phyloP scores from a whole-genome alignment of 257 asterid genomes.

The Lavandula angustifolia region DNA sequence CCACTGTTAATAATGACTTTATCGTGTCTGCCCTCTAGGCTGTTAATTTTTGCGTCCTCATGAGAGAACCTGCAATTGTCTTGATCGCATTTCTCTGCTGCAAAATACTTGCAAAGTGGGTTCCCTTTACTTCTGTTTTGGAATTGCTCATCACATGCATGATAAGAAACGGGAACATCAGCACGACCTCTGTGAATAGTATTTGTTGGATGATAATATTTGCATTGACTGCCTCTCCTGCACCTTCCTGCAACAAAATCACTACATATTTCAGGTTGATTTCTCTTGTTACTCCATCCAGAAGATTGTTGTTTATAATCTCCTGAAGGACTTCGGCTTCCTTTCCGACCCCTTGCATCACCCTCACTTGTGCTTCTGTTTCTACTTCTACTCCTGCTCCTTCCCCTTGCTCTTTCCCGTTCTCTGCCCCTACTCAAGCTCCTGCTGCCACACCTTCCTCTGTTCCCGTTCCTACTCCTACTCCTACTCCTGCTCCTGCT shows the following conservation, averaged over 20 bases:
- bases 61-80: slow-evolving; percentile 78
- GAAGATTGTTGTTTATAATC: slow-evolving; percentile 24
- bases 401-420: slow-evolving; percentile 36
- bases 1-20: slow-evolving; percentile 40
- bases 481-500: slow-evolving; percentile 70
- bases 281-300: slow-evolving; percentile 59
- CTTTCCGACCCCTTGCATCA: slow-evolving; percentile 26
- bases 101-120: slow-evolving; percentile 68
- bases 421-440: slow-evolving; percentile 46
- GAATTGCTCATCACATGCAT: slow-evolving; percentile 50
- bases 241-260: slow-evolving; percentile 63
- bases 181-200: slow-evolving; percentile 37
- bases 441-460: slow-evolving; percentile 56
- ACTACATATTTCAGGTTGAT: slow-evolving; percentile 59
- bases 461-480: slow-evolving; percentile 54
- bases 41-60: slow-evolving; percentile 44
- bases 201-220: slow-evolving; percentile 60
- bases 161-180: slow-evolving; percentile 47
- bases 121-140: slow-evolving; percentile 33
- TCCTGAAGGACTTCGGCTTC: too few relatives aligned
- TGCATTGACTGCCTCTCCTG: slow-evolving; percentile 72
- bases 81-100: slow-evolving; percentile 71
- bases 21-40: slow-evolving; percentile 42
- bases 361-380: slow-evolving; percentile 42
- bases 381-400: slow-evolving; percentile 55